Percentiles rank a stretch among this genome's conserved stretches.
Evolutionary conservation across 1,139 yeast genomes (phyloP).

Genomic region (Yarrowia galli): DNA sequence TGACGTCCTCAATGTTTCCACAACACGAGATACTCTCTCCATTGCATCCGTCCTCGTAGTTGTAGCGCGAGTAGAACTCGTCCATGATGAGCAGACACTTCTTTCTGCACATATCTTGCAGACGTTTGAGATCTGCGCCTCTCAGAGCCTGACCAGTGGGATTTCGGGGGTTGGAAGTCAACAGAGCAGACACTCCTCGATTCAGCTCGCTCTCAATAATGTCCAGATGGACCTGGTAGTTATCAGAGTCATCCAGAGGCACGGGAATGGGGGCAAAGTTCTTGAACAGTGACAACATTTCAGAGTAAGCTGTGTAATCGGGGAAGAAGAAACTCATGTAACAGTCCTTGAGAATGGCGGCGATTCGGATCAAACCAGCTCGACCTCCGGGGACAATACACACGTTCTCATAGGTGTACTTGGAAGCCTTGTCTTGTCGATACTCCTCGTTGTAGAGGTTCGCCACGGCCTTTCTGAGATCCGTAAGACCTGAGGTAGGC

Average conservation of each 20-base stretch:
- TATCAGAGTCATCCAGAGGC: conserved; percentile 66
- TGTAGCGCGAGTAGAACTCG: conserved; percentile 70
- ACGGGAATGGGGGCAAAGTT: conserved; percentile 68
- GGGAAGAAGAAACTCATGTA: conserved; percentile 70
- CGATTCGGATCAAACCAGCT: conserved; percentile 72
- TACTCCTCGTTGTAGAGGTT: conserved; percentile 65
- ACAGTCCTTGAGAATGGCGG: conserved; percentile 68
- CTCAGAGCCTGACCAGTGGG: conserved; percentile 70
- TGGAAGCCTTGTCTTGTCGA: conserved; percentile 59
- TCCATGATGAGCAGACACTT: conserved; percentile 70
- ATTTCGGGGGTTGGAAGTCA: conserved; percentile 71
- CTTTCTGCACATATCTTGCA: conserved; percentile 66
- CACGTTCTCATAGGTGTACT: conserved; percentile 70
- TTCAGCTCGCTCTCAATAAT: conserved; percentile 63
- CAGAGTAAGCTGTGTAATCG: conserved; percentile 77
- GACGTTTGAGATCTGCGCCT: conserved; percentile 59
- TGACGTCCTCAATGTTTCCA: conserved; percentile 63
- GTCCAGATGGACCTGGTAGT: conserved; percentile 65
- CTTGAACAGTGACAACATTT: conserved; percentile 70
- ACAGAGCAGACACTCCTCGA: conserved; percentile 68
- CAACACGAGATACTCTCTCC: conserved; percentile 67
- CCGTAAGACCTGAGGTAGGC: conserved; percentile 68
- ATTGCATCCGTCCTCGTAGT: conserved; percentile 64
- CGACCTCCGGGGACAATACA: conserved; percentile 76
- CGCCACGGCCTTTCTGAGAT: conserved; percentile 68